Evolutionary conservation across 2,329 filamentous ascomycete genomes (phyloP), one percentile per base, ranked within the genome.

Genomic region (Exophiala calicioides): DNA sequence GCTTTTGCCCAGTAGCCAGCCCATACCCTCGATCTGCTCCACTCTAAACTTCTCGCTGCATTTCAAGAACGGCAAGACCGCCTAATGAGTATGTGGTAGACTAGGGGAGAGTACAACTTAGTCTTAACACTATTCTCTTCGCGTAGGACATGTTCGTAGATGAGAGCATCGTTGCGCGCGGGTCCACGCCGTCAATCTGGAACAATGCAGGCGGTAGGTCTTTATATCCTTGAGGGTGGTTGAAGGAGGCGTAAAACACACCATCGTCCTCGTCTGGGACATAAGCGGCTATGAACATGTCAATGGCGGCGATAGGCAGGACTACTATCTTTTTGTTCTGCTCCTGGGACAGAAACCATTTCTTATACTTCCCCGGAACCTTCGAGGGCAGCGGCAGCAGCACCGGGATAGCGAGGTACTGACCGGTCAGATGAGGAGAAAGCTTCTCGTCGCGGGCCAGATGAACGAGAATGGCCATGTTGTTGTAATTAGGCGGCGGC

Each of bases 391-490:
- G 31, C 9, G 59, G 57, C 42, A 67, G 51, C n/a, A 70, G 58
- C 1, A 63, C 58, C 0, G 72, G 72, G 12, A 75, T 69, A 44
- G 63, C 66, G 16, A 75, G 64, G 52, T 71, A 76, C 10, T 70
- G 60, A 0, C 75, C 75, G 0, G 75, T 77, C 12, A 78, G 52
- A 3, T 68, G 66, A 1, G 71, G 69, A 3, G 63, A 63, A 18
- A 69, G 55, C 3, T 58, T 47, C 18, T 64, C 59, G 27, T 69
- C 63, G 15, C 65, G 58, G 32, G 65, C 65, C 8, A 67, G 58
- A 44, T 66, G 65, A 1, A 62, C 59, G 23, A 68, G 48, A 0
- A 68, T 63, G 5, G 65, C 65, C 2, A 62, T 60, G 46, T 58
- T 45, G 19, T 58, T 59, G 12, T 53, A 74, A 7, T 74, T 75